These are phyloP conservation scores for Candida endomychidarum DNA, from an alignment of 805 yeast genomes.

Conservation along the genomic window DNA sequence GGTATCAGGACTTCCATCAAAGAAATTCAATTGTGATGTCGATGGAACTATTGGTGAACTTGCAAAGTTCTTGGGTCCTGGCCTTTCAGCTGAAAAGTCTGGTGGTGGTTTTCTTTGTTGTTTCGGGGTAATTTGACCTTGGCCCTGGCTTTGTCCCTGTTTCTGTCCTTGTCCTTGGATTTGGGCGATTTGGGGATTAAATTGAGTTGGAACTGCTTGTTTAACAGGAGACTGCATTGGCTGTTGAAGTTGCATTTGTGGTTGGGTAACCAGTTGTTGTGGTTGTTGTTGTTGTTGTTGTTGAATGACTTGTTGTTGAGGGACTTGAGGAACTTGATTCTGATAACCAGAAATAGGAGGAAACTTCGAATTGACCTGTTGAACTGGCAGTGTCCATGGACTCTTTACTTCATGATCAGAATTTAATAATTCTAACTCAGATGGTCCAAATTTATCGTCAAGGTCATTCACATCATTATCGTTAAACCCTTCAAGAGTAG, in stretches of 20 bases:
- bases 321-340: background rate
- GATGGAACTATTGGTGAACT: background rate
- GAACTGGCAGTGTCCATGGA: background rate
- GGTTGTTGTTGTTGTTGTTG: background rate
- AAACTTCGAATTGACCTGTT: background rate
- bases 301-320: background rate
- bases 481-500: conserved; percentile 7
- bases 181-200: background rate
- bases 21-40: background rate
- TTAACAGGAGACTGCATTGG: too few relatives aligned
- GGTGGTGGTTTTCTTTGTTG: background rate
- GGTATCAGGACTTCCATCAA: background rate
- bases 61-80: background rate
- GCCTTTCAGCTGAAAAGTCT: background rate
- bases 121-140: background rate
- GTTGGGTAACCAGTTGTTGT: too few relatives aligned
- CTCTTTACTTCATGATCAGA: background rate
- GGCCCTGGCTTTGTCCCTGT: background rate
- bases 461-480: background rate
- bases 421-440: conserved; percentile 3
- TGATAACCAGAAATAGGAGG: too few relatives aligned
- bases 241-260: conserved; percentile 1
- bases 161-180: background rate
- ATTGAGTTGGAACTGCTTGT: too few relatives aligned
- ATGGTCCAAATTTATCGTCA: conserved; percentile 2